phyloP scores from a whole-genome alignment of 805 yeast genomes.

The Metschnikowia hibisci region DNA sequence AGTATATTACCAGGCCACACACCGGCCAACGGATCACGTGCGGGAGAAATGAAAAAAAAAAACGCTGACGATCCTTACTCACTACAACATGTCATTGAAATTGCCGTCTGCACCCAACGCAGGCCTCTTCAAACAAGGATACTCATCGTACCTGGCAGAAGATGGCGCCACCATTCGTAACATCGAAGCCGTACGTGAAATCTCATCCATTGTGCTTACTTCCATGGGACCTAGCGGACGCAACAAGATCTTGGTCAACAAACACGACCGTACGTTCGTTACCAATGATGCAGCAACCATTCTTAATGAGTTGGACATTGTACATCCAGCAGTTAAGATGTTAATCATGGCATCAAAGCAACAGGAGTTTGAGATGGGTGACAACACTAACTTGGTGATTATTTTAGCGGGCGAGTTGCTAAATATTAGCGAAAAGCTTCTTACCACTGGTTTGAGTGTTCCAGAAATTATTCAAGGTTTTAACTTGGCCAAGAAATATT shows the following conservation, averaged over 20 bases:
- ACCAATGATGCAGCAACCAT: constrained; percentile 99
- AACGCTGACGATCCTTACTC: background rate
- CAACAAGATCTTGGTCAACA: constrained; percentile 90
- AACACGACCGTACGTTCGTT: constrained; percentile 77
- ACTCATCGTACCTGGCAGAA: constrained; percentile 76
- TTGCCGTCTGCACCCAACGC: constrained; percentile 91
- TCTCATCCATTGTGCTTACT: constrained; percentile 85
- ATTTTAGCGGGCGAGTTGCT: constrained; percentile 90
- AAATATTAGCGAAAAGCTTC: constrained; percentile 78
- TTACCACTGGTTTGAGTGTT: constrained; percentile 82
- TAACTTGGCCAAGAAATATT: constrained; percentile 77
- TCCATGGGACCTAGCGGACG: constrained; percentile 98
- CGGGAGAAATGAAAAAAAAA: background rate
- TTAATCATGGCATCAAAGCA: constrained; percentile 95
- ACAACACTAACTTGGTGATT: constrained; percentile 87
- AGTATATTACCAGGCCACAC: no score
- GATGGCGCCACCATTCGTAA: constrained; percentile 95
- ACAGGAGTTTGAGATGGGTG: constrained; percentile 97
- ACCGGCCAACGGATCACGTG: background rate
- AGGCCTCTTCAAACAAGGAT: constrained; percentile 94
- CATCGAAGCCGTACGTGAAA: constrained; percentile 91
- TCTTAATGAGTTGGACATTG: constrained; percentile 86
- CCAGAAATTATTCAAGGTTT: constrained; percentile 93
- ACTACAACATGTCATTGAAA: constrained; percentile 68
- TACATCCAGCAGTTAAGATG: constrained; percentile 95